Base-by-base conservation (phyloP, 345 rosid genomes). In the Eutrema yunnanense region DNA sequence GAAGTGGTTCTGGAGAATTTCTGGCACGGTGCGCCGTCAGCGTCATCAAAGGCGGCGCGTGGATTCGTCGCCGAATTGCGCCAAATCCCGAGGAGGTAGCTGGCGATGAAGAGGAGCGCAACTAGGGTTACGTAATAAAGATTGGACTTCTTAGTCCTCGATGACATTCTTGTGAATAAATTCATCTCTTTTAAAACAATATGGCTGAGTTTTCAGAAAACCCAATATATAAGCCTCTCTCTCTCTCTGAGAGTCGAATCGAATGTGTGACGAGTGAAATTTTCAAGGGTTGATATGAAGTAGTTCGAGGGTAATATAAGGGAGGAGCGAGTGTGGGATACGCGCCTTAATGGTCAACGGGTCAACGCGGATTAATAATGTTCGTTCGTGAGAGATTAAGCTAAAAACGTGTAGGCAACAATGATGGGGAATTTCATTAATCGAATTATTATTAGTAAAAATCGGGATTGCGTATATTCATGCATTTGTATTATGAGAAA, bases 51-150 rank as follows among this genome's bases (percentile, higher is more conserved):
- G 81, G 72, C 51, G 61, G 60, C 38, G 85, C 60, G 32, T 76
- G 75, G 67, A 38, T 78, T 46, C 10, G 32, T 10, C 30, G 65
- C 19, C 3, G 84, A 52, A 68, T 80, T 75, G 32, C 83, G 90
- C 85, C 91, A 84, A 36, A 69, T 37, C 0, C 92, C 98, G 37
- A 76, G 51, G 6, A 87, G 46, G 72, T 90, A 92, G 76, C 80
- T 86, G 13, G 82, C 54, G 36, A 85, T 50, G 62, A 87, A 90
- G 43, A 86, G 83, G 47, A 88, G 64, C 10, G 83, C 38, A 3
- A 76, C 43, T 5, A 84, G 48, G 22, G 82, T 73, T 70, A 76
- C 16, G 74, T 57, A 88, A 46, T 73, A 85, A 6, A 90, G 81
- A 60, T 76, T 88, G 60, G 81, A 22, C 51, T 65, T 81, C 73